phyloP scores from a whole-genome alignment of 257 asterid species.

The Ophiorrhiza pumila region DNA sequence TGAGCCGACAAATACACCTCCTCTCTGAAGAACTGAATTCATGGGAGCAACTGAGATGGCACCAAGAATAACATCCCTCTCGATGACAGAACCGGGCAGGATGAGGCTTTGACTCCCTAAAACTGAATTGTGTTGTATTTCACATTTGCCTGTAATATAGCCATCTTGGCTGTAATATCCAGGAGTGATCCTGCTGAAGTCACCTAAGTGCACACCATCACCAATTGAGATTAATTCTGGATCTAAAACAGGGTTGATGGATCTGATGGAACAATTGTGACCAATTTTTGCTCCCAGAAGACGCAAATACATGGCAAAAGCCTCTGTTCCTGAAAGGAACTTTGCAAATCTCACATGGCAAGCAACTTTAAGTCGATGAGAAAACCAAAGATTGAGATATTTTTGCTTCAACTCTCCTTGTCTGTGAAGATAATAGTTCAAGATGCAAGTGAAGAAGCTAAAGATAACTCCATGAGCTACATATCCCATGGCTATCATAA shows the following conservation, averaged over 20 bases:
- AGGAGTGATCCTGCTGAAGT: slow-evolving; percentile 46
- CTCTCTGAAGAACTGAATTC: slow-evolving; percentile 34
- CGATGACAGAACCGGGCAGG: slow-evolving; percentile 61
- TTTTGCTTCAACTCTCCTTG: slow-evolving; percentile 14
- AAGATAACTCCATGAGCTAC: slow-evolving; percentile 44
- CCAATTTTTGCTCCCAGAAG: slow-evolving; percentile 60
- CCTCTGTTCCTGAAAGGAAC: slow-evolving; percentile 61
- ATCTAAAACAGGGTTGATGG: slow-evolving; percentile 53
- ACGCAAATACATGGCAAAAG: slow-evolving; percentile 48
- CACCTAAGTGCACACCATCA: slow-evolving; percentile 67
- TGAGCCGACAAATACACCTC: slow-evolving; percentile 62
- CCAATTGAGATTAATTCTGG: slow-evolving; percentile 47
- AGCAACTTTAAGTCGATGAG: slow-evolving; percentile 38
- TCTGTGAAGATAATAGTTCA: slow-evolving; percentile 24
- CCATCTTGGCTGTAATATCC: slow-evolving; percentile 44
- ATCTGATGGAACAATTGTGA: slow-evolving; percentile 57
- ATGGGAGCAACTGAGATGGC: slow-evolving; percentile 65
- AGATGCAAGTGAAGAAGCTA: slow-evolving; percentile 36
- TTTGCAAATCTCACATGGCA: slow-evolving; percentile 50
- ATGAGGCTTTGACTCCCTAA: slow-evolving; percentile 56
- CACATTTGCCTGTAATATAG: slow-evolving; percentile 29
- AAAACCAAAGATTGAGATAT: slow-evolving; percentile 33
- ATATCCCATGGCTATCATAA: slow-evolving; percentile 44
- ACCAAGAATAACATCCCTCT: slow-evolving; percentile 60
- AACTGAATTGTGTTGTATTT: slow-evolving; percentile 50